Base-by-base conservation (phyloP, 441 rosid genomes). In the Syzygium syzygioides region DNA sequence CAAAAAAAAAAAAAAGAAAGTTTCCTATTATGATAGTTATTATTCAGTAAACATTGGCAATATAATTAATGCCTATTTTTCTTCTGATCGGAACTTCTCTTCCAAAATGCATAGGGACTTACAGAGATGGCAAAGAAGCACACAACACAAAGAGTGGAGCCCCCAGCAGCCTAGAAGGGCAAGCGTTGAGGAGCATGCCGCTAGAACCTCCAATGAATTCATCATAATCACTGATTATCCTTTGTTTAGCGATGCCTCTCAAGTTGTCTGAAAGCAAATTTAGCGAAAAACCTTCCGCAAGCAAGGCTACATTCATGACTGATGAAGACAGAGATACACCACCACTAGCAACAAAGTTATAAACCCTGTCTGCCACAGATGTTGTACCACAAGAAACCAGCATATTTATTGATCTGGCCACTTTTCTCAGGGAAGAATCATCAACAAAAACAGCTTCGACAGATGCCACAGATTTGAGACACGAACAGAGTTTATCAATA, bases 211-310 rank as follows among this genome's bases (percentile, higher is more conserved):
- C 94, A 30, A 94, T 91, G 91, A 93, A 96, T 89, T 88, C 86
- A 91, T 91, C 90, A 89, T 94, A 96, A 90, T 94, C 97, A 37
- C 94, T 85, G 86, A 92, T 88, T 55, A 98, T 92, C 87, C 91
- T 95, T 92, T 95, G 92, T 87, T 93, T 94, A 25, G 96, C 96
- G 15, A 88, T 85, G 79, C 90, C 92, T 93, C 92, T 94, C 14
- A 93, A 68, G 89, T 89, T 91, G 85, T 92, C 94, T 14, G 97
- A 92, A 55, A 97, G 92, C 87, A 91, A 90, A 90, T 93, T 91
- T 87, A 96, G 87, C 14, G 99, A 95, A 91, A 98, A 95, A 55
- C 98, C 98, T 90, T 98, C 99, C 91, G 91, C 86, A 19, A 97
- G 93, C 92, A 97, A 91, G 88, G 96, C 95, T 88, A 93, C 88